Base-by-base conservation (phyloP, 2,329 filamentous ascomycete species). In the Fusarium penzigii region DNA sequence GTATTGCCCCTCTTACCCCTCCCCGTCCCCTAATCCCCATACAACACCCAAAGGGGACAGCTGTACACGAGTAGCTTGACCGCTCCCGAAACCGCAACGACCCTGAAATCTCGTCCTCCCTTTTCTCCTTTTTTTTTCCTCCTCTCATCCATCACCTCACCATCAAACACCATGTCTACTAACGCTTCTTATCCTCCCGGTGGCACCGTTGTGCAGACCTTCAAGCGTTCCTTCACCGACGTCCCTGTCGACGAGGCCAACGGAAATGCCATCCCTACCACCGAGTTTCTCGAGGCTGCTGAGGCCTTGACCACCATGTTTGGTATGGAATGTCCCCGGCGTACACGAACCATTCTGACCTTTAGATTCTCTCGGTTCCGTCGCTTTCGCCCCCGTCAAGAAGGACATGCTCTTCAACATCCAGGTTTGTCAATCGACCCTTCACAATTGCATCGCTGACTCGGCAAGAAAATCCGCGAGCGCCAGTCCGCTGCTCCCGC, bases 371-470 rank as follows among this genome's bases (percentile, higher is more conserved):
- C 78, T 88, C 47, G 85, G 85, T 56, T 81, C 82, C 42, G 83
- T 88, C 34, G 92, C 92, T 59, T 97, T 99, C 76, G 85, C 81
- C 49, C 89, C 90, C 25, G 93, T 97, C 70, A 97, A 96, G 83
- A 88, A 76, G 63, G 94, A 99, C 74, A 89, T 99, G 78, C 73
- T 84, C 44, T 90, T 90, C 71, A 99, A 99, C 76, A 83, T 97
- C 77, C 92, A 92, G 83, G 91, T 94, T 72, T 58, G 70, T 63
- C 44, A 6, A 25, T 42, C 29, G 42, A 16, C 32, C 40, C 39
- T 14, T 42, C 42, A n/a, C 38, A 11, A 16, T 50, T 11, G 50
- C 49, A 25, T 25, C 20, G 20, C 20, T 25, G 20, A 25, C 20
- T 25, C 7, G 4, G 20, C 5, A 4, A 95, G 91, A 97, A 99